Evolutionary conservation across 352 stramenopile species (phyloP).

Genomic region (Hyaloperonospora brassicae): DNA sequence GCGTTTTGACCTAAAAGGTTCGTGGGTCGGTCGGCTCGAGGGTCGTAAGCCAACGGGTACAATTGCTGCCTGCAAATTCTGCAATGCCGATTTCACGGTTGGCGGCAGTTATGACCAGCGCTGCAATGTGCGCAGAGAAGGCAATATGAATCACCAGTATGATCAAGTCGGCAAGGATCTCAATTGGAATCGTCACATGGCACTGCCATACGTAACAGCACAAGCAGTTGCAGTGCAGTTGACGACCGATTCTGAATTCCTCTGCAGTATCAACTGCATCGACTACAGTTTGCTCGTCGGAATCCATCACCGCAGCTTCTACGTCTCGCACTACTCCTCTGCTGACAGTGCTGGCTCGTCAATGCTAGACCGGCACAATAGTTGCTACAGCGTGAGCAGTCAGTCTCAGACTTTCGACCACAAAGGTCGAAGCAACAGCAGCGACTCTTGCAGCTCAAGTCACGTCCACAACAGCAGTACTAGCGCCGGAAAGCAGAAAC

Average conservation of each 20-base stretch:
- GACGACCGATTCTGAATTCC: slow-evolving; percentile 81
- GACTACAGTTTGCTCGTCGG: slow-evolving; percentile 93
- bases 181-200: slow-evolving; percentile 82
- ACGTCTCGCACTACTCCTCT: slow-evolving; percentile 65
- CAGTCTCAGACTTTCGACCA: slow-evolving; percentile 16
- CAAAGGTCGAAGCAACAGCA: slow-evolving; percentile 22
- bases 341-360: slow-evolving; percentile 39
- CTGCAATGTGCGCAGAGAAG: slow-evolving; percentile 53
- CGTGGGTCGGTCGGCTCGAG: slow-evolving; percentile 74
- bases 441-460: slow-evolving; percentile 17
- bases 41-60: slow-evolving; percentile 64
- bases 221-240: slow-evolving; percentile 65
- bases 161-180: slow-evolving; percentile 79
- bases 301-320: slow-evolving; percentile 87
- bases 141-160: slow-evolving; percentile 66
- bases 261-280: slow-evolving; percentile 90
- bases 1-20: slow-evolving; percentile 78
- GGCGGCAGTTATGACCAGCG: slow-evolving; percentile 62
- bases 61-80: slow-evolving; percentile 67
- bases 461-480: slow-evolving; percentile 28
- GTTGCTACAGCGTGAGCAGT: slow-evolving; percentile 14
- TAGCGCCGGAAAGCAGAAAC: slow-evolving; percentile 18
- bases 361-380: slow-evolving; percentile 18
- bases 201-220: slow-evolving; percentile 43
- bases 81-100: slow-evolving; percentile 53